phyloP scores from a whole-genome alignment of 1,139 yeast genomes.

The Nadsonia starkeyi-henricii region DNA sequence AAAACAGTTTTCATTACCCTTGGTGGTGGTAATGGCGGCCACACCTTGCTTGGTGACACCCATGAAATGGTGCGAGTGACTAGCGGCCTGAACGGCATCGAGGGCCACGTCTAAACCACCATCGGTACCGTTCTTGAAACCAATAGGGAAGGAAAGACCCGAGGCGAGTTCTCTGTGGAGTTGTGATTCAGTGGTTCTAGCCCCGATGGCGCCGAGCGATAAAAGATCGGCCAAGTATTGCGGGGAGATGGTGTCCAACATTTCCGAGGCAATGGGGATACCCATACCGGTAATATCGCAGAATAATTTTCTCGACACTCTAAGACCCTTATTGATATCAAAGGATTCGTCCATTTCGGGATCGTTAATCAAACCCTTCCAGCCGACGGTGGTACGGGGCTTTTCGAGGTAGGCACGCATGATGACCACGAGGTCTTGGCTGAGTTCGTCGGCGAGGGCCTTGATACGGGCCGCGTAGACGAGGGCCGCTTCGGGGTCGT shows the following conservation, averaged over 20 bases:
- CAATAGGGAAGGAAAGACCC: conserved; percentile 93
- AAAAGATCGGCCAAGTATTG: conserved; percentile 86
- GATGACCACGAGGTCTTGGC: conserved; percentile 63
- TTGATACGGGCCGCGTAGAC: conserved; percentile 70
- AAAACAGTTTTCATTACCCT: conserved; percentile 65
- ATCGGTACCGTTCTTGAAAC: conserved; percentile 97
- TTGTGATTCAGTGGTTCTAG: conserved; percentile 97
- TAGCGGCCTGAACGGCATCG: conserved; percentile 88
- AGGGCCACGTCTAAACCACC: conserved; percentile 87
- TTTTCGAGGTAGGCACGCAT: conserved; percentile 98
- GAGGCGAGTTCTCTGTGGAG: conserved; percentile 94
- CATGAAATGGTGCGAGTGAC: conserved; percentile 89
- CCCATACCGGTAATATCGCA: conserved; percentile 60
- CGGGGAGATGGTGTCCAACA: conserved; percentile 98
- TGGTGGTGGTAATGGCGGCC: conserved; percentile 91
- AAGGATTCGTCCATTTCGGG: conserved; percentile 88
- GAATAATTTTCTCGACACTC: conserved; percentile 75
- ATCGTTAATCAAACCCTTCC: conserved; percentile 97
- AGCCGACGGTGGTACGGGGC: conserved; percentile 97
- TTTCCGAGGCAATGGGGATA: conserved; percentile 89
- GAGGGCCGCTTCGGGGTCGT: conserved; percentile 77
- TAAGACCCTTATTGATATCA: conserved; percentile 89
- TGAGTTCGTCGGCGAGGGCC: conserved; percentile 51
- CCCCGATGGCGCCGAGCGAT: conserved; percentile 96
- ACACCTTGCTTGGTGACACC: conserved; percentile 94